Evolutionary conservation across 331 rosid genomes (phyloP).

Genomic region (Pyrus hybrid): DNA sequence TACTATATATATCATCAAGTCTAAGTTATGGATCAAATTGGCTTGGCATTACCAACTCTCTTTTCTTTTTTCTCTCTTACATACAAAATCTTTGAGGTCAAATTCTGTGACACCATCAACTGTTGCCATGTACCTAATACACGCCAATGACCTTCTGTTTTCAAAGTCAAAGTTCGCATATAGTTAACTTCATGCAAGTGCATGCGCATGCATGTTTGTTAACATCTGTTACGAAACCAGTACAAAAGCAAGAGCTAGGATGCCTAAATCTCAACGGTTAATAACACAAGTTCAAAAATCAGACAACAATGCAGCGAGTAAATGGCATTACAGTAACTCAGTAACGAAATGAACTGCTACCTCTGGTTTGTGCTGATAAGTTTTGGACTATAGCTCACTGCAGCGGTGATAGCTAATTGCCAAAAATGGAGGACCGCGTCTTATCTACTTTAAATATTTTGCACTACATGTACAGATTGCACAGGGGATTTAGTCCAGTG

Average conservation of each 20-base stretch:
- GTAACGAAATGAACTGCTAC: background rate
- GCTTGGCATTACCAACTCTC: conserved; percentile 31
- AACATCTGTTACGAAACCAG: background rate
- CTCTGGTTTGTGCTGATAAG: background rate
- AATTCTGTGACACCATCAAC: conserved; percentile 54
- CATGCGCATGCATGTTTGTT: background rate
- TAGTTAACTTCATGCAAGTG: conserved; percentile 16
- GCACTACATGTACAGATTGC: background rate
- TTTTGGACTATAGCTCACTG: conserved; percentile 1
- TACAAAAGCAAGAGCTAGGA: background rate
- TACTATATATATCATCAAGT: background rate
- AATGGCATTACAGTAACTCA: background rate
- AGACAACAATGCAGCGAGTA: background rate
- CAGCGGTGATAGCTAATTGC: background rate
- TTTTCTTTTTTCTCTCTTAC: conserved; percentile 21
- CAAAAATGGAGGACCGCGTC: background rate
- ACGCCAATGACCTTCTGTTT: conserved; percentile 29
- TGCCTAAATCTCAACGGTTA: background rate
- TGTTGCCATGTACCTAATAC: conserved; percentile 21
- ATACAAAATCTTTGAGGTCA: conserved; percentile 47
- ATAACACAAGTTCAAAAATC: background rate
- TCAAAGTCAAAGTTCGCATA: conserved; percentile 29
- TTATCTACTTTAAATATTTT: background rate
- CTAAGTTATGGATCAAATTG: conserved; percentile 4
- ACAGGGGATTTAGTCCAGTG: conserved; percentile 24